Evolutionary conservation across 768 basidiomycete genomes (phyloP).

Genomic region (Paxillus involutus): DNA sequence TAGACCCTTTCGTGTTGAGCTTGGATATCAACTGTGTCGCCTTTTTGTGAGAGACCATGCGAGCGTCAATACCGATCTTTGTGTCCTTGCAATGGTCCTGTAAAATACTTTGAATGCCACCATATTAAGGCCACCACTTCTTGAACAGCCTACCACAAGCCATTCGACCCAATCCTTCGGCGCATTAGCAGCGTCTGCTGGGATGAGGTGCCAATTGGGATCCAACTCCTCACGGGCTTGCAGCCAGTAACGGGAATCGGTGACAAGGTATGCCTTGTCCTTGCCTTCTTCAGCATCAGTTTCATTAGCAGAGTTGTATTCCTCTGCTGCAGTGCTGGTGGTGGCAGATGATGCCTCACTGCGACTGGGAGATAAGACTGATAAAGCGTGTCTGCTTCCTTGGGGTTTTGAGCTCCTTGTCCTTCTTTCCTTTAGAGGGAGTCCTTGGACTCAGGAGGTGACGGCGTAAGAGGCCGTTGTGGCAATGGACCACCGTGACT

Average conservation of each 20-base stretch:
- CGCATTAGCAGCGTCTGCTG: conserved; percentile 49
- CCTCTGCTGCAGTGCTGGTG: conserved; percentile 5
- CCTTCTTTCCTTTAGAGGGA: conserved; percentile 17
- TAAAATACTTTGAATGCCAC: conserved; percentile 10
- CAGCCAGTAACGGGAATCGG: conserved; percentile 82
- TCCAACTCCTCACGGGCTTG: conserved; percentile 75
- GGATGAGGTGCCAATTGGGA: conserved; percentile 68
- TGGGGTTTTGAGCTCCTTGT: conserved; percentile 24
- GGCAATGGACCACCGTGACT: conserved; percentile 29
- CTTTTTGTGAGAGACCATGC: conserved; percentile 76
- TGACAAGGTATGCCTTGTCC: conserved; percentile 80
- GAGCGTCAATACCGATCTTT: conserved; percentile 81
- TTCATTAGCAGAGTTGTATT: conserved; percentile 23
- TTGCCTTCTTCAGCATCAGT: too few relatives aligned
- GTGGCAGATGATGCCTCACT: conserved; percentile 12
- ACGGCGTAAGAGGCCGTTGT: conserved; percentile 28
- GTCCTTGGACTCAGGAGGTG: conserved; percentile 11
- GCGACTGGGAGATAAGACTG: conserved; percentile 30
- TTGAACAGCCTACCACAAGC: conserved; percentile 51
- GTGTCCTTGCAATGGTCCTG: conserved; percentile 40
- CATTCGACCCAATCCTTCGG: conserved; percentile 81
- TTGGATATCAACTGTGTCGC: conserved; percentile 59
- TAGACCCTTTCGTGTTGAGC: conserved; percentile 53
- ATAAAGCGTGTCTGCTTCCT: conserved; percentile 33
- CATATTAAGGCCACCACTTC: neutral